Evolutionary conservation across 148 eudicot genomes (phyloP), one percentile per base, ranked within the genome.

Genomic region (Arbutus unedo): DNA sequence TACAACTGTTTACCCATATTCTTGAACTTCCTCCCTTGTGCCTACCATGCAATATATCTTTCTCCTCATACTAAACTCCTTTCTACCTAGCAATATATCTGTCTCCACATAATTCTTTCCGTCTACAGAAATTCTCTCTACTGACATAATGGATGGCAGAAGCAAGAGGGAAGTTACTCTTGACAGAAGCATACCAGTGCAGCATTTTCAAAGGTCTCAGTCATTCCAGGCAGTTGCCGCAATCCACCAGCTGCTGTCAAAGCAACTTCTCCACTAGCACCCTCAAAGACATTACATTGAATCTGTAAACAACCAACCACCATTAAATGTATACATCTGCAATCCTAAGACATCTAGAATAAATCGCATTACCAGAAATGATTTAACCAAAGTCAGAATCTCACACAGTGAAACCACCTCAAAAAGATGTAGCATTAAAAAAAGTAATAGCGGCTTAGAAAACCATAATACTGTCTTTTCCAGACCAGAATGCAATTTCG

Each of bases 231-330:
- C 81, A 95, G 86, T 90, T 88, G 91, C 86, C 98, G 89, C 83
- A 95, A 81, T 76, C 97, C 98, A 83, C 98, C 98, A 68, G 85
- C 98, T 78, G 91, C 92, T 44, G 98, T 95, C 81, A 95, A 86
- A 53, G 95, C 92, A 83, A 95, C 94, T 81, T 95, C 97, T 77
- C 95, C 98, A 62, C 66, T 89, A 59, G 95, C 98, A 79, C 98
- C 98, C 84, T 95, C 91, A 82, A 95, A 95, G 77, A 92, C 98
- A 90, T 93, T 95, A 77, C 94, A 93, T 78, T 93, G 98, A 72
- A 83, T 91, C 98, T 95, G 87, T 47, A 57, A 81, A 87, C 18
- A 18, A 8, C 49, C 57, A 88, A 45, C 74, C 81, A 45, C 62
- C n/a, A 56, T 79, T n/a, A 59, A 38, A 59, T 59, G 5, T 21